Percentiles rank a stretch among this genome's conserved stretches.
phyloP scores from a whole-genome alignment of 192 early-diverging fungal species.

The Podochytrium sp. region DNA sequence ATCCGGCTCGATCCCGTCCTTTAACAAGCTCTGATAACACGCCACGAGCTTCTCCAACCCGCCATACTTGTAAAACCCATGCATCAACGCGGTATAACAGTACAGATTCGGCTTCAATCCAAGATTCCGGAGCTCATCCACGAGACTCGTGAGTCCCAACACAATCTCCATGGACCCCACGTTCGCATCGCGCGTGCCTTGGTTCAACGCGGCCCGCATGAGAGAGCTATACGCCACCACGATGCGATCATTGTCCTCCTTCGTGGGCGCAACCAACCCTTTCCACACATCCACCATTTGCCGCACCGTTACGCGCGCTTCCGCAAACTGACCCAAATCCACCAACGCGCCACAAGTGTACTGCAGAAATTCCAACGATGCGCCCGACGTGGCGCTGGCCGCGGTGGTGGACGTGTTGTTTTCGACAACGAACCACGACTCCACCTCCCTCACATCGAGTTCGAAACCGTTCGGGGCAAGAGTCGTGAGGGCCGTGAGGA shows the following conservation, averaged over 20 bases:
- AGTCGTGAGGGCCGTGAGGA: background rate
- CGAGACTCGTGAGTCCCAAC: background rate
- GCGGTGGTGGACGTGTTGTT: too few relatives aligned
- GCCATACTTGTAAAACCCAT: slow-evolving; percentile 21
- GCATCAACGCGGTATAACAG: slow-evolving; percentile 23
- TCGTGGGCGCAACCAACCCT: background rate
- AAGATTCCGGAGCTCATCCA: slow-evolving; percentile 7
- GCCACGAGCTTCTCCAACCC: slow-evolving; percentile 14
- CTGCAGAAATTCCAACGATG: slow-evolving; percentile 19
- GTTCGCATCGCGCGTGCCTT: background rate
- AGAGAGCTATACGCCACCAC: slow-evolving; percentile 6
- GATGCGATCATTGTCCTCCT: slow-evolving; percentile 8
- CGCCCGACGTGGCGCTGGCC: background rate
- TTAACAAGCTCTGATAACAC: slow-evolving; percentile 17
- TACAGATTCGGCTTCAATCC: slow-evolving; percentile 24
- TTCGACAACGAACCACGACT: background rate
- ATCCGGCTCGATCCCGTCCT: slow-evolving; percentile 22
- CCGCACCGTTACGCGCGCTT: background rate
- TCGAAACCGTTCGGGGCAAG: background rate
- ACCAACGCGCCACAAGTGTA: background rate
- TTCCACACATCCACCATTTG: background rate
- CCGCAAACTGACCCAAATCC: background rate
- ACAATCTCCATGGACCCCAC: background rate
- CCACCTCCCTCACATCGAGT: background rate
- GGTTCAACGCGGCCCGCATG: slow-evolving; percentile 8